These are phyloP conservation scores for Waltergamsia citrina DNA, from an alignment of 2,329 filamentous ascomycete genomes.

Conservation along the genomic window DNA sequence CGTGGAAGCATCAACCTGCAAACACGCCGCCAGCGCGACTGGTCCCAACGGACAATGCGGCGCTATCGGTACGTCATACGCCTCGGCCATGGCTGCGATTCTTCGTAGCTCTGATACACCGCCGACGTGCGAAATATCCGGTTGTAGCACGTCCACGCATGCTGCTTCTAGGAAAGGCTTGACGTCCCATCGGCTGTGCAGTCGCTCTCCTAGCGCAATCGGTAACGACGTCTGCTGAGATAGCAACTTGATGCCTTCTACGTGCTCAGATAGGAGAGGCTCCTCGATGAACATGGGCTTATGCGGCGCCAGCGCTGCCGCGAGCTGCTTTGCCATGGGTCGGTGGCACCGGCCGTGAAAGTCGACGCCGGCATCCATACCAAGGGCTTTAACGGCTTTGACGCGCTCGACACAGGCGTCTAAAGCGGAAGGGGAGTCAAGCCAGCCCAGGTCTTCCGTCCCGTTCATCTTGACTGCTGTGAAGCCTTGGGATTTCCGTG, in stretches of 20 bases:
- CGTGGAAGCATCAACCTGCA: conserved; percentile 53
- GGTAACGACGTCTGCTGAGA: conserved; percentile 45
- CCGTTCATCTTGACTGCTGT: conserved; percentile 70
- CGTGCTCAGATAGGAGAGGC: conserved; percentile 60
- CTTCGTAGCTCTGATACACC: conserved; percentile 63
- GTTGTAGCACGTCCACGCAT: conserved; percentile 63
- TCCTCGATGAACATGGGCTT: conserved; percentile 70
- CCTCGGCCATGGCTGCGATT: conserved; percentile 62
- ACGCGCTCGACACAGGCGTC: conserved; percentile 57
- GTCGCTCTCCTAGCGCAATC: conserved; percentile 63
- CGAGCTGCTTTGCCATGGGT: conserved; percentile 74
- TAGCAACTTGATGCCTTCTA: conserved; percentile 44
- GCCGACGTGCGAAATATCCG: conserved; percentile 62
- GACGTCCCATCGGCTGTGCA: conserved; percentile 66
- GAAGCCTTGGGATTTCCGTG: conserved; percentile 53
- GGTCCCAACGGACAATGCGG: conserved; percentile 68
- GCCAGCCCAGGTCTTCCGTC: conserved; percentile 66
- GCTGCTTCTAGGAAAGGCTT: conserved; percentile 60
- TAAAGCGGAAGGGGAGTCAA: conserved; percentile 60
- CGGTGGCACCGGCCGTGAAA: conserved; percentile 72
- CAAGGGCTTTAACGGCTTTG: conserved; percentile 57
- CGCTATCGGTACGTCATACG: conserved; percentile 61
- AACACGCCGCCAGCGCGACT: conserved; percentile 60
- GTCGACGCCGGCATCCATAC: conserved; percentile 65
- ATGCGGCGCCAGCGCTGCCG: conserved; percentile 55